Evolutionary conservation across 495 filamentous ascomycete genomes (phyloP), one percentile per base, ranked within the genome.

Genomic region (Aspergillus asperescens): DNA sequence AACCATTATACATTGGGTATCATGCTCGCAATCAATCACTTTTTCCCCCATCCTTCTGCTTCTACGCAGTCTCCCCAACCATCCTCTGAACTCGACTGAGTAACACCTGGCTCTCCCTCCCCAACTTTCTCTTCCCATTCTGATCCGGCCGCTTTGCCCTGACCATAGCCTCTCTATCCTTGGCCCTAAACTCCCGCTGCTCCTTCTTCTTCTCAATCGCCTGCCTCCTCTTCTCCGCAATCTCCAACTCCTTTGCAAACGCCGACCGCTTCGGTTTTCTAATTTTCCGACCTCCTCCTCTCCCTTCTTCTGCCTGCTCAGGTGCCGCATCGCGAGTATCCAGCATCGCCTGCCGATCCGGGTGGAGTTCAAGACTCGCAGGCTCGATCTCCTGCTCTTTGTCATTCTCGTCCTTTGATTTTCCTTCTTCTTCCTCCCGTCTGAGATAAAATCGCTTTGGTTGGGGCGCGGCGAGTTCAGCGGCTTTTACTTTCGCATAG

Each of bases 401-500:
- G 24, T 56, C 60, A 25, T 47, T 46, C 40, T 62, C 56, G 6
- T 7, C 23, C 18, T 42, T 19, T 13, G 12, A n/a, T n/a, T 24
- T 5, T 34, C 4, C 20, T 50, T 61, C 46, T 51, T 46, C 18
- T 25, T 46, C 28, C 13, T 35, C 44, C 3, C 44, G 44, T 57
- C 47, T 35, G 57, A 66, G 38, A 47, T 72, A 67, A 31, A 65
- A 55, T 7, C 5, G 51, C 66, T 67, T 51, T 62, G 71, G 43
- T 51, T 59, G 10, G 55, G 62, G 32, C 42, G 60, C 54, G 10
- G 63, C 65, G 27, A 68, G 62, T 65, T 81, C 79, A 49, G 77
- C 74, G 35, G 81, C 81, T 65, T 90, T 89, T 50, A 95, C 71
- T 68, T 96, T 98, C 59, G 84, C 87, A 66, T 95, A 96, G 37